Evolutionary conservation across 1,284 basidiomycete genomes (phyloP), one percentile per base, ranked within the genome.

Genomic region (Cutaneotrichosporon sp.): DNA sequence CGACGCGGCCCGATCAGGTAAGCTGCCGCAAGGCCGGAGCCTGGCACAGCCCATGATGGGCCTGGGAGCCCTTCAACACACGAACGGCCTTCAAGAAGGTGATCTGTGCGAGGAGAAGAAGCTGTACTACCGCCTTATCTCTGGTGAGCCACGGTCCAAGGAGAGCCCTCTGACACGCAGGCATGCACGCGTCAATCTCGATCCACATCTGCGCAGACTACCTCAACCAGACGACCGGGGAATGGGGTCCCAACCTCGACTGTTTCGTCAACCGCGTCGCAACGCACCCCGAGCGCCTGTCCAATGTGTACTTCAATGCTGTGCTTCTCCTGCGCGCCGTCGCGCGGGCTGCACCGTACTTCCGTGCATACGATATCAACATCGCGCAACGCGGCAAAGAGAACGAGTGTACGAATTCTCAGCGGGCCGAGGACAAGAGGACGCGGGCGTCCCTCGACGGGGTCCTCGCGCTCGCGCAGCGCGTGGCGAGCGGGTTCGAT

Each of bases 271-370:
- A 83, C 38, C 83, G 88, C 24, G 84, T 98, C 41, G 92, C 91
- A 2, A 86, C 91, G 14, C 88, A 97, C 72, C 93, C 96, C 3
- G 96, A 99, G 68, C 85, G 96, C 12, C 80, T 99, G 26, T 88
- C 96, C 65, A 93, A 97, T 71, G 90, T 98, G 57, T 99, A 98
- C 77, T 98, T 99, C 77, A 87, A 97, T 73, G 87, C 89, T 2
- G 92, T 97, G 25, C 79, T 98, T 16, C 78, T 98, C 26, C 80
- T 97, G 16, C 87, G 96, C 27, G 94, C 96, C 0, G 84, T 97
- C 20, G 83, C 90, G 2, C 85, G 93, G 12, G 80, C 96, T 1
- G 87, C 86, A 10, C 89, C 91, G 1, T 93, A 93, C 68, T 80
- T 97, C 24, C 81, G 83, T 5, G 82, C 81, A 20, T 94, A 88